Evolutionary conservation across 2,329 filamentous ascomycete genomes (phyloP).

Genomic region (Aspergillus novofumigatus): DNA sequence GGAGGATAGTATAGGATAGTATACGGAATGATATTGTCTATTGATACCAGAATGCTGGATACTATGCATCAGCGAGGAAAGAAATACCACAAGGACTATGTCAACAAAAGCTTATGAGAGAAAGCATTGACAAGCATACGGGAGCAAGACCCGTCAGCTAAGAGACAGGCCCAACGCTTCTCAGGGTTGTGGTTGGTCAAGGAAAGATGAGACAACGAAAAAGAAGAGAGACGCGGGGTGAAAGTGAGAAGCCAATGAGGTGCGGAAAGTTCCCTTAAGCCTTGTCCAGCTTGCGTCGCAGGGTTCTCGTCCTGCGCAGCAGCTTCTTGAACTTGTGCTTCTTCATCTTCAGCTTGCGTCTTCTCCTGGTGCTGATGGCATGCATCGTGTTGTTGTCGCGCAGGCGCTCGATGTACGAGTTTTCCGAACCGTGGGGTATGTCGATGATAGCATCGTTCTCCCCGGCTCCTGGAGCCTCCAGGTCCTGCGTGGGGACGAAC

Average conservation of each 20-base stretch:
- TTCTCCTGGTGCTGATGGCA: conserved; percentile 85
- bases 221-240: conserved; percentile 5
- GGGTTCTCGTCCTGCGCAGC: conserved; percentile 83
- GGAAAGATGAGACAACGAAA: background rate
- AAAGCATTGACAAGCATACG: background rate
- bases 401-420: conserved; percentile 65
- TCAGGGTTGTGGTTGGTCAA: background rate
- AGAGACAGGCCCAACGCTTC: background rate
- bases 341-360: conserved; percentile 98
- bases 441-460: conserved; percentile 46
- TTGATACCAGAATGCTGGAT: background rate
- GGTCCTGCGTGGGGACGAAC: conserved; percentile 40
- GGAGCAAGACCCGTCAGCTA: background rate
- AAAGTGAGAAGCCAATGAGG: conserved; percentile 6
- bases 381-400: conserved; percentile 59
- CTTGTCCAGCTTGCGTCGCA: conserved; percentile 78
- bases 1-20: background rate
- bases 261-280: conserved; percentile 30
- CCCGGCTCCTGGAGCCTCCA: conserved; percentile 33
- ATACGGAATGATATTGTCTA: conserved; percentile 14
- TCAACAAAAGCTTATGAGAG: background rate
- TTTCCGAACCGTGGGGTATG: conserved; percentile 47
- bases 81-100: background rate
- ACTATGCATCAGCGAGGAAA: background rate
- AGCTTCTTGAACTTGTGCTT: conserved; percentile 99